phyloP scores from a whole-genome alignment of 106 monocot species.

The Apostasia ramifera region DNA sequence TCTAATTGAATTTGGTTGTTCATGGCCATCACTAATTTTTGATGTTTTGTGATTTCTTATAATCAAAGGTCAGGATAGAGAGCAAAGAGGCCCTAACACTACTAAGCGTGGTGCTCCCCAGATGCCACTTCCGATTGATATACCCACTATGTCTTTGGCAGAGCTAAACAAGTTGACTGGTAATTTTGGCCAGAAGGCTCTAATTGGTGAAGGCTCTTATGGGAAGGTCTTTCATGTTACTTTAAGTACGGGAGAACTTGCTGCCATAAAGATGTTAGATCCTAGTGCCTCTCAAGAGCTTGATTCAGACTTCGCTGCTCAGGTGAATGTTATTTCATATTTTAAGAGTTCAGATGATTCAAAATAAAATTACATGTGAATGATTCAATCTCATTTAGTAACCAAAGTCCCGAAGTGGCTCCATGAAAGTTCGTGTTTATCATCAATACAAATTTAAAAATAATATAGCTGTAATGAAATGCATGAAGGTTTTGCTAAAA shows the following conservation, averaged over 20 bases:
- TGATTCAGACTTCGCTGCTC: constrained; percentile 69
- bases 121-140: constrained; percentile 70
- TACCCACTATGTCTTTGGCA: constrained; percentile 47
- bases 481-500: too few species aligned
- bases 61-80: constrained; percentile 41
- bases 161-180: constrained; percentile 61
- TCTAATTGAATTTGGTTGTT: too few species aligned
- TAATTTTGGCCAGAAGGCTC: constrained; percentile 58
- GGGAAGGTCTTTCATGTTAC: constrained; percentile 63
- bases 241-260: constrained; percentile 39
- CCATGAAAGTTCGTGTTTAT: too few species aligned
- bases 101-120: constrained; percentile 14
- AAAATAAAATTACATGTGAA: too few species aligned
- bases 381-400: too few species aligned
- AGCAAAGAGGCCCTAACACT: constrained; percentile 34
- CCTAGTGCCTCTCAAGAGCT: constrained; percentile 48
- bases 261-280: constrained; percentile 82
- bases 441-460: too few species aligned
- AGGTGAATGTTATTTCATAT: constrained; percentile 24
- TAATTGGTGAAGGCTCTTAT: constrained; percentile 89
- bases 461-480: too few species aligned
- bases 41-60: too few species aligned
- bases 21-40: too few species aligned
- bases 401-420: too few species aligned
- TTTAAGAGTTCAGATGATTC: too few species aligned